Base-by-base conservation (phyloP, 169 alveolate species). In the Plasmodium yoelii region DNA sequence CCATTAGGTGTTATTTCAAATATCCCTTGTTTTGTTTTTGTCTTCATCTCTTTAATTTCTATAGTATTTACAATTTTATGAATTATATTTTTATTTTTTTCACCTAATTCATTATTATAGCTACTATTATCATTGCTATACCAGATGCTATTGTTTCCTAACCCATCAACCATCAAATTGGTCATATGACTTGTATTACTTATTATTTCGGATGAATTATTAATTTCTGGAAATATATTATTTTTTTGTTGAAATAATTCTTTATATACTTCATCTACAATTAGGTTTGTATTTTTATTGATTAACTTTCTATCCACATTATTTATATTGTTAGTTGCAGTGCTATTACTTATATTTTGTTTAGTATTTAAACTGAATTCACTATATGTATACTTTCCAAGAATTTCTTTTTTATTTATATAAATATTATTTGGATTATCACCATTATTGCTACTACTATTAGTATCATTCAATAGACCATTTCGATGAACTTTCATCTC, bases 1-100 rank as follows among this genome's bases (percentile, higher is more conserved):
- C 90, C 90, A 57, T 18, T 61, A 19, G 51, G 12, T 39, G 90
- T 80, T 42, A 80, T 80, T 80, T 80, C 90, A 60, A 80, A 80
- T 51, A 80, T 26, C 4, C 90, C 90, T 34, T 80, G 90, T 57
- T 80, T 80, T 67, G 90, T 80, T 3, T 80, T 65, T 67, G 67
- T 80, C 47, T 80, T 80, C 51, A 51, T 56, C 53, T 80, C 63
- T 80, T 80, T 80, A 26, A 80, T 80, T 80, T 80, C 90, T 26
- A 80, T 28, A 6, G 90, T 80, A 12, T 80, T 80, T 65, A 80
- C 82, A 12, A 80, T 68, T 65, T 55, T 80, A 7, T 19, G 70
- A 1, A 39, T 19, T 12, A 5, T 22, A n/a, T 72, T 1, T n/a
- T 69, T 69, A 47, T 56, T 56, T n/a, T 72, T 72, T 39, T 56